Conservation (phyloP, 2,329 filamentous ascomycete species). For the Karstenula rhodostoma region DNA sequence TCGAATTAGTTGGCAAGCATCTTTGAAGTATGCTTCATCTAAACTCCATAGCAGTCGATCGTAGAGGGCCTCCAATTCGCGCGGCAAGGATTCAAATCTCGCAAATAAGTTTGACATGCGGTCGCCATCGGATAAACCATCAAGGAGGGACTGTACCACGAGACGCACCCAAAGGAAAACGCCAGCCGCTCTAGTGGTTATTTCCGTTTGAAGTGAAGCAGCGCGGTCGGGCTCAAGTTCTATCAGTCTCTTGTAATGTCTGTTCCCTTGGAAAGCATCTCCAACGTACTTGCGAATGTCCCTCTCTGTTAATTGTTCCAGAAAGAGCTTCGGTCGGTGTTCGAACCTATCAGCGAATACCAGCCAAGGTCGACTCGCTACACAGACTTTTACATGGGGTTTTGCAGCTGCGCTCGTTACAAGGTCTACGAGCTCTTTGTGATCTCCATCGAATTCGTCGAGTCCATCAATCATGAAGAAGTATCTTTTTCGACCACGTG, state of each 20-base stretch:
- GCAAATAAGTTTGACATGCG: slow-evolving; percentile 16
- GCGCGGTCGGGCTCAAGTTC: neutral
- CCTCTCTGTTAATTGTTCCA: slow-evolving; percentile 5
- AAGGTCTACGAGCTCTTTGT: slow-evolving; percentile 17
- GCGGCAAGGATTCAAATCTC: slow-evolving; percentile 17
- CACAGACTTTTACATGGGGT: neutral
- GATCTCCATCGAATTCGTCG: slow-evolving; percentile 30
- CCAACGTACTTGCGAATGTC: slow-evolving; percentile 14
- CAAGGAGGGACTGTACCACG: slow-evolving; percentile 20
- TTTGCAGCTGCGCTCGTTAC: slow-evolving; percentile 5
- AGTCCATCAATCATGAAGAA: slow-evolving; percentile 30
- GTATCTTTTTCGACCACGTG: slow-evolving; percentile 10
- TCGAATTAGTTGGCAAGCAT: slow-evolving; percentile 23
- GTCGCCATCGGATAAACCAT: slow-evolving; percentile 22
- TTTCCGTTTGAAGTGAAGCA: neutral
- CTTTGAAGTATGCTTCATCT: slow-evolving; percentile 12
- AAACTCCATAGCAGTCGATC: slow-evolving; percentile 16
- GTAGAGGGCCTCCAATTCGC: slow-evolving; percentile 20
- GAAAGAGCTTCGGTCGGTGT: neutral
- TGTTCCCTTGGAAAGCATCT: slow-evolving; percentile 18
- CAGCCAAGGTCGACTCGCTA: slow-evolving; percentile 15
- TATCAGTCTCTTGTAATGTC: neutral
- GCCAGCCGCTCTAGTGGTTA: slow-evolving; percentile 16
- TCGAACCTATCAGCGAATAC: slow-evolving; percentile 11
- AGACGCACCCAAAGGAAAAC: slow-evolving; percentile 26